Evolutionary conservation across 805 yeast genomes (phyloP).

Genomic region (Scheffersomyces stipitis): DNA sequence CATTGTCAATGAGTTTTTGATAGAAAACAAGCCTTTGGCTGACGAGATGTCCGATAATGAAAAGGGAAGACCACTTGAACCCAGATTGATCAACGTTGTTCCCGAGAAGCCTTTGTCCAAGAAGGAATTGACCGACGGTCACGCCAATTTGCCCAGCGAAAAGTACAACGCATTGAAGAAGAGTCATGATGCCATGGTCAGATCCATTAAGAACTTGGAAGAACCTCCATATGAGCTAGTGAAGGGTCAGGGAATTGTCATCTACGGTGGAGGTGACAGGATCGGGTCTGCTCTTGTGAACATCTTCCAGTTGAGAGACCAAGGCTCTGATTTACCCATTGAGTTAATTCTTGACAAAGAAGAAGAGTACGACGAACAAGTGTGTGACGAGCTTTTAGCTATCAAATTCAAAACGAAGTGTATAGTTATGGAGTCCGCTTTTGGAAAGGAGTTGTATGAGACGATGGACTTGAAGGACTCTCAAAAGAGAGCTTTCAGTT

Average conservation of each 20-base stretch:
- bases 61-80: conserved; percentile 12
- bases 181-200: conserved; percentile 27
- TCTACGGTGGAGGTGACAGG: conserved; percentile 28
- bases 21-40: conserved; percentile 12
- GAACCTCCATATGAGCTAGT: conserved; percentile 25
- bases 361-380: conserved; percentile 21
- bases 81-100: conserved; percentile 9
- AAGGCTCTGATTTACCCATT: conserved; percentile 33
- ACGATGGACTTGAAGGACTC: conserved; percentile 20
- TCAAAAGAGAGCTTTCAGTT: conserved; percentile 30
- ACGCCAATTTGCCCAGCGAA: conserved; percentile 14
- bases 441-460: conserved; percentile 20
- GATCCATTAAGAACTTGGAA: conserved; percentile 21
- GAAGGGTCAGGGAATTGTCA: conserved; percentile 35
- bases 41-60: conserved; percentile 12
- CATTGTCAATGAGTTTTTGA: conserved; percentile 12
- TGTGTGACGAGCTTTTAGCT: conserved; percentile 27
- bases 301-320: conserved; percentile 29
- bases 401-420: conserved; percentile 24
- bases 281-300: conserved; percentile 29
- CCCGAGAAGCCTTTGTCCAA: conserved; percentile 12
- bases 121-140: conserved; percentile 8
- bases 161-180: conserved; percentile 20
- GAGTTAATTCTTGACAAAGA: conserved; percentile 30
- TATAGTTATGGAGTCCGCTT: conserved; percentile 23